Evolutionary conservation across 306 rosid species (phyloP), one percentile per base, ranked within the genome.

Genomic region (Cucumis hystrix): DNA sequence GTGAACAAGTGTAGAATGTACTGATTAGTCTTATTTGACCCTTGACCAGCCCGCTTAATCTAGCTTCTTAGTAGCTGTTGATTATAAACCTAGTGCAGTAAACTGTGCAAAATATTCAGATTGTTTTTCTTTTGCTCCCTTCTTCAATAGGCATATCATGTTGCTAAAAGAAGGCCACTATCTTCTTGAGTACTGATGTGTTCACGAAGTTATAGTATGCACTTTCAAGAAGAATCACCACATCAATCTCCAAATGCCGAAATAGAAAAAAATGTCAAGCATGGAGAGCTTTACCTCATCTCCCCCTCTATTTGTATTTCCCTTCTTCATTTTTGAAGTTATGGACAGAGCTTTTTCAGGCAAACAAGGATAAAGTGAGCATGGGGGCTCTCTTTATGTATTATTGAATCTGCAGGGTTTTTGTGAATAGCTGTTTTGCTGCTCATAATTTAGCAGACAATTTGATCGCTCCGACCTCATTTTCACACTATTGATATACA

Each of bases 331-430:
- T 0, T 2, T 47, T 4, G 1, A 47, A 47, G 54, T 47, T 47
- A 47, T 5, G 54, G 54, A 47, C 6, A 47, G 45, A 45, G 51
- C 15, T 12, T 47, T 43, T 21, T 43, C 75, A 20, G 41, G 28
- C 23, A 66, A 66, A 68, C 35, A 12, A 69, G 28, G 75, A 69
- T 11, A 41, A 69, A 47, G 16, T 18, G 40, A 45, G 58, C 0
- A 7, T 21, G 58, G 75, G 39, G n/a, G 41, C 52, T 8, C 41
- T 6, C 23, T 68, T 35, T 11, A 2, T 20, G 21, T 80, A 71
- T 77, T 56, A 17, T 61, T 78, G 41, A 59, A 39, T 84, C 15
- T 80, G 74, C 59, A 51, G 70, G 21, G 54, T 69, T 43, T 7
- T 16, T 28, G n/a, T 51, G 61, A 73, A 54, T 6, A 16, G 70